A percentile compares a stretch with the other conserved stretches of the same genome.
phyloP scores from a whole-genome alignment of 2,329 filamentous ascomycete species.

The Septoria linicola region DNA sequence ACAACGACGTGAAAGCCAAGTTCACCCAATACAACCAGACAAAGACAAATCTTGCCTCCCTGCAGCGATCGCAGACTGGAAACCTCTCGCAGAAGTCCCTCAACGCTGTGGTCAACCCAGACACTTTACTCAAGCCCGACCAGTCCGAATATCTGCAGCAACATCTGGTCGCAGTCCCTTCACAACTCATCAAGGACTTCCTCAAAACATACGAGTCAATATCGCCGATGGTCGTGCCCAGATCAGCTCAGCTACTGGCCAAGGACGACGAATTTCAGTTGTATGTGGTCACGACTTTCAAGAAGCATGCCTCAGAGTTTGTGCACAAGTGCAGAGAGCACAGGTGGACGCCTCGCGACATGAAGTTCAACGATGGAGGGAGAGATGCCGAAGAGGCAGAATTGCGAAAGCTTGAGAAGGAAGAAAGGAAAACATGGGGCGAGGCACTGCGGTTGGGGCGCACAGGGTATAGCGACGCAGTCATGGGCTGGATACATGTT shows the following conservation, averaged over 20 bases:
- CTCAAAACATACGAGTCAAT: constrained; percentile 85
- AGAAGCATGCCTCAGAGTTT: constrained; percentile 85
- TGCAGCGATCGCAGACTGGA: constrained; percentile 87
- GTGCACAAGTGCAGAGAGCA: constrained; percentile 87
- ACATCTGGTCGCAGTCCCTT: constrained; percentile 86
- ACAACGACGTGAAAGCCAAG: constrained; percentile 94
- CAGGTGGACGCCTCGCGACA: constrained; percentile 92
- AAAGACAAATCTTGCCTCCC: constrained; percentile 76
- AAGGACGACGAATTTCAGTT: constrained; percentile 87
- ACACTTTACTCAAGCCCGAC: constrained; percentile 71
- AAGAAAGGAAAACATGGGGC: constrained; percentile 89
- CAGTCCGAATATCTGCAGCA: constrained; percentile 92
- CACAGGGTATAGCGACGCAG: constrained; percentile 92
- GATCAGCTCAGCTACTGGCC: constrained; percentile 75
- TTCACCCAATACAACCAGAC: constrained; percentile 91
- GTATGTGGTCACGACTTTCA: constrained; percentile 88
- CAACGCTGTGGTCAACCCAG: constrained; percentile 79
- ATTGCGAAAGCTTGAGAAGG: constrained; percentile 73
- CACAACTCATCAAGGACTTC: constrained; percentile 79
- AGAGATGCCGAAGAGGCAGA: constrained; percentile 86
- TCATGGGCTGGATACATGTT: constrained; percentile 95
- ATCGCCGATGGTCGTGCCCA: constrained; percentile 86
- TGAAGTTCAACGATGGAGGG: constrained; percentile 87
- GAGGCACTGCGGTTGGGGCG: constrained; percentile 83
- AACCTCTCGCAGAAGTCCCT: constrained; percentile 94